Conservation (phyloP, 169 alveolate species). For the Eimeria falciformis region DNA sequence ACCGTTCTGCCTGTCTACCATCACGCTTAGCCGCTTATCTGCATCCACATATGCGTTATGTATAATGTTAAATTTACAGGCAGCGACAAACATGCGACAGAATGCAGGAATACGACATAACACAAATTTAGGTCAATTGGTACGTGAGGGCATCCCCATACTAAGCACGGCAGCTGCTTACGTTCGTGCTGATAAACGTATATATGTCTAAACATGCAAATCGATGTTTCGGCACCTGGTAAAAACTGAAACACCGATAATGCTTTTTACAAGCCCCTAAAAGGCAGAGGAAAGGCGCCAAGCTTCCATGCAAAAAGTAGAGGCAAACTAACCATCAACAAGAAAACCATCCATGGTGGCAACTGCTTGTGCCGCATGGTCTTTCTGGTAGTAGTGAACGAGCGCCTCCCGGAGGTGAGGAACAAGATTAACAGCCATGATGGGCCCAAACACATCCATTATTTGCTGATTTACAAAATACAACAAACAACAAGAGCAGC, state of each 20-base stretch:
- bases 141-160: too few relatives aligned
- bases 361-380: conserved; percentile 33
- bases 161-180: too few relatives aligned
- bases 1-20: conserved; percentile 44
- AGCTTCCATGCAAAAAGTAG: neutral
- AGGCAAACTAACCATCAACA: conserved; percentile 28
- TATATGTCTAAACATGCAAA: too few relatives aligned
- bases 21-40: neutral
- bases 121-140: too few relatives aligned
- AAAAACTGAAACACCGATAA: too few relatives aligned
- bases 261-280: too few relatives aligned
- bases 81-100: neutral
- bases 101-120: too few relatives aligned
- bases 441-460: conserved; percentile 49
- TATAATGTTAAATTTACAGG: too few relatives aligned
- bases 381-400: conserved; percentile 38
- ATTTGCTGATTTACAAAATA: conserved; percentile 50
- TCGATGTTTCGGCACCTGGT: too few relatives aligned
- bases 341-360: conserved; percentile 58
- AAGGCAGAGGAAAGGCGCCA: too few relatives aligned
- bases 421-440: neutral
- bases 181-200: too few relatives aligned
- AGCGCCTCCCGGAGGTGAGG: conserved; percentile 28
- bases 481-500: too few relatives aligned
- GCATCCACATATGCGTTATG: neutral